A percentile compares a stretch with the other conserved stretches of the same genome.
Conservation (phyloP, 192 early-diverging fungal species). For the Coemansia sp. region DNA sequence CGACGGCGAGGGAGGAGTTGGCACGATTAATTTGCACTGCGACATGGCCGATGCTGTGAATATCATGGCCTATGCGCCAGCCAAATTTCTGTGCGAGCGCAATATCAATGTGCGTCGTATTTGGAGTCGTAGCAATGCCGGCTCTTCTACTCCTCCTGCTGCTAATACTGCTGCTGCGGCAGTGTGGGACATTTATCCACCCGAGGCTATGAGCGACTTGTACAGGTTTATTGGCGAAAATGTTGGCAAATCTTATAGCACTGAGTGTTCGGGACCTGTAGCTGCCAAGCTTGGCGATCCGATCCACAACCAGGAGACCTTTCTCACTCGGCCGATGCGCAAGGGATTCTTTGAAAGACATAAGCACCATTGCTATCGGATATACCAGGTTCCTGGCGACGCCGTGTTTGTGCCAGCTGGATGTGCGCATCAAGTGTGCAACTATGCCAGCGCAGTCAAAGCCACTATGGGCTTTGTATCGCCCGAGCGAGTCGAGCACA, state of each 20-base stretch:
- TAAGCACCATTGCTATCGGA: slow-evolving; percentile 48
- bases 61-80: slow-evolving; percentile 64
- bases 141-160: neutral
- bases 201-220: slow-evolving; percentile 32
- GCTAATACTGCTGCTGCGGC: slow-evolving; percentile 44
- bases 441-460: slow-evolving; percentile 67
- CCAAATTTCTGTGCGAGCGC: slow-evolving; percentile 13
- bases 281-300: slow-evolving; percentile 45
- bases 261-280: neutral
- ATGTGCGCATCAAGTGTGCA: slow-evolving; percentile 74
- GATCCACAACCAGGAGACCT: slow-evolving; percentile 71
- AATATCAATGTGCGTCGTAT: slow-evolving; percentile 16
- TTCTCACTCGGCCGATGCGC: slow-evolving; percentile 55
- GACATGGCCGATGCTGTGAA: slow-evolving; percentile 83
- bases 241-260: neutral
- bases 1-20: slow-evolving; percentile 52
- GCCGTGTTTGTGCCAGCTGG: slow-evolving; percentile 78
- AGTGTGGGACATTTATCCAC: slow-evolving; percentile 69
- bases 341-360: slow-evolving; percentile 42
- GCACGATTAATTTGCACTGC: slow-evolving; percentile 76
- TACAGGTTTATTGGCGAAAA: slow-evolving; percentile 40
- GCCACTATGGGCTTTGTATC: slow-evolving; percentile 72
- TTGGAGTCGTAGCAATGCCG: slow-evolving; percentile 1
- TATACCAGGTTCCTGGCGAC: slow-evolving; percentile 72
- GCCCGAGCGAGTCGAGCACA: slow-evolving; percentile 60